Conservation (phyloP, 2,329 filamentous ascomycete genomes). For the Fusarium xylarioides region DNA sequence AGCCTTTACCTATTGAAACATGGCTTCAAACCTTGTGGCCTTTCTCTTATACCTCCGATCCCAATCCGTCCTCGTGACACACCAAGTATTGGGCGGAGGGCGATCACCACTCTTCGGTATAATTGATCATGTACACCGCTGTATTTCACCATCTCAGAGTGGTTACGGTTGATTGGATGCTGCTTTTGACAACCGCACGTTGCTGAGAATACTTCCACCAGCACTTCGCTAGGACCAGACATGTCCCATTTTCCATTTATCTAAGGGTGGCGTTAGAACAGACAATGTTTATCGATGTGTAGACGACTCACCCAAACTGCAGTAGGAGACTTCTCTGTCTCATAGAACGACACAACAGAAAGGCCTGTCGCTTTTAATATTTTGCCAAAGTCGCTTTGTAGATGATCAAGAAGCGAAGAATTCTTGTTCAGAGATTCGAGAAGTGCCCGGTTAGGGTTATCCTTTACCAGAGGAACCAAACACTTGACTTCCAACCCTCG, state of each 20-base stretch:
- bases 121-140: neutral
- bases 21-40: neutral
- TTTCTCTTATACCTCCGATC: accelerated
- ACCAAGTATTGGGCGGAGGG: neutral
- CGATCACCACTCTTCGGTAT: accelerated
- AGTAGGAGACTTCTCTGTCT: neutral
- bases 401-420: neutral
- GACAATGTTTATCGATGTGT: accelerated
- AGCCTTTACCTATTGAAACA: accelerated
- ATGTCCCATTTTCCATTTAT: neutral
- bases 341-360: neutral
- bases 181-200: neutral
- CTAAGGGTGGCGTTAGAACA: accelerated
- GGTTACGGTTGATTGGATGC: neutral
- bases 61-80: accelerated
- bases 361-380: accelerated
- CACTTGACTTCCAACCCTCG: neutral
- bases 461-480: neutral
- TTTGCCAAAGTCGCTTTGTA: neutral
- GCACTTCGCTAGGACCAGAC: neutral
- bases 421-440: neutral
- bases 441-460: neutral
- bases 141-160: constrained; percentile 1
- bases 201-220: neutral
- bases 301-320: neutral